Evolutionary conservation across 441 rosid genomes (phyloP), one percentile per base, ranked within the genome.

Genomic region (Syzygium syzygioides): DNA sequence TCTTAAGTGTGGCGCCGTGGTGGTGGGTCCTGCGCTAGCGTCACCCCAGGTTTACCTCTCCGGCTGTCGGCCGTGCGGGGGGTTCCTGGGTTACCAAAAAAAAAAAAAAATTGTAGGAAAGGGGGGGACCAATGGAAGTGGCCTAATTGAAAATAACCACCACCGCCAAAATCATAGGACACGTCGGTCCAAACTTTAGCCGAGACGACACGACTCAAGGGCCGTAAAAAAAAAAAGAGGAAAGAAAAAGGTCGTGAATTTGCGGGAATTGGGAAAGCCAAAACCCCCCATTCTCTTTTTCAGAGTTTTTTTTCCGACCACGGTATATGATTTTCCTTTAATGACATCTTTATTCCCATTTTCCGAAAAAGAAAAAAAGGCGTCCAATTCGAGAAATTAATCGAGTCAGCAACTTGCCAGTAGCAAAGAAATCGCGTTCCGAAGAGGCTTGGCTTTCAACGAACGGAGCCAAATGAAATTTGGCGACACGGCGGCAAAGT

Each of bases 401-500:
- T 14, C 28, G 50, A 11, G 17, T 11, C 20, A 12, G 4, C 41
- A 64, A 2, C 41, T 64, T 8, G 4, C 26, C 41, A 4, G 7
- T 41, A 64, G 4, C 9, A 12, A 20, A 71, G n/a, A 37, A 20
- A 71, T 11, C 17, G 12, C 28, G 12, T 37, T 37, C 28, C 9
- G n/a, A 23, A 37, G n/a, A 71, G 45, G 50, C 50, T 34, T 4
- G 4, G 37, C 37, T 34, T 34, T 34, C 37, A 56, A 5, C 2
- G 2, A 1, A 32, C 0, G 1, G 1, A 68, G 48, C 6, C 14
- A 68, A 4, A 68, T 68, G 26, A 19, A 1, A 34, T 11, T 11
- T 1, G 48, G 25, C 6, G 4, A 41, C 10, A 30, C 66, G 7
- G 34, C 20, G 48, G 2, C 18, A n/a, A 14, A 14, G 6, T 62